Evolutionary conservation across 140 eudicot genomes (phyloP).

Genomic region (Anethum foeniculum): DNA sequence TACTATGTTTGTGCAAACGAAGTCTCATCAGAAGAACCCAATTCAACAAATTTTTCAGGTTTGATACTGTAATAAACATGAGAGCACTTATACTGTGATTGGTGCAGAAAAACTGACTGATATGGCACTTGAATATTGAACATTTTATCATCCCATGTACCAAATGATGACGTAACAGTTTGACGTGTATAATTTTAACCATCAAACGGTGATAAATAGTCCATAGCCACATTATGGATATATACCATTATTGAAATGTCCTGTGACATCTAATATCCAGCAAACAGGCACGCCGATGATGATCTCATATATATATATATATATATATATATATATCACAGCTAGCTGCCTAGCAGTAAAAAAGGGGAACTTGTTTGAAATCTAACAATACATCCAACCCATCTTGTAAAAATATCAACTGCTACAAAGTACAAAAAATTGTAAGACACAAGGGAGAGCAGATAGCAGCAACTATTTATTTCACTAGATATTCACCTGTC

Average conservation of each 20-base stretch:
- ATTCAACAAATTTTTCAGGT: not conserved
- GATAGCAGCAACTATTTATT: not conserved
- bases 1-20: not conserved
- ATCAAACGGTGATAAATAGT: not conserved
- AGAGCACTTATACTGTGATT: not conserved
- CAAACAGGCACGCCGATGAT: not conserved
- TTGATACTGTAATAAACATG: not conserved
- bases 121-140: no score
- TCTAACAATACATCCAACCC: slow-evolving; percentile 1
- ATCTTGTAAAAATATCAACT: not conserved
- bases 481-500: not conserved
- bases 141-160: not conserved
- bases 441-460: not conserved
- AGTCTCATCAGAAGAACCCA: not conserved
- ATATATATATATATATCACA: not conserved
- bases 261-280: not conserved
- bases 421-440: not conserved
- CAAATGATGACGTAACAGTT: not conserved
- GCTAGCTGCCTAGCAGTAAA: not conserved
- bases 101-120: no score
- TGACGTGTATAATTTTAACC: not conserved
- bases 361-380: not conserved
- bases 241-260: not conserved
- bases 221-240: not conserved
- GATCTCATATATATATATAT: no score